Evolutionary conservation across 768 basidiomycete genomes (phyloP), one percentile per base, ranked within the genome.

Genomic region (Leccinellum albellum): DNA sequence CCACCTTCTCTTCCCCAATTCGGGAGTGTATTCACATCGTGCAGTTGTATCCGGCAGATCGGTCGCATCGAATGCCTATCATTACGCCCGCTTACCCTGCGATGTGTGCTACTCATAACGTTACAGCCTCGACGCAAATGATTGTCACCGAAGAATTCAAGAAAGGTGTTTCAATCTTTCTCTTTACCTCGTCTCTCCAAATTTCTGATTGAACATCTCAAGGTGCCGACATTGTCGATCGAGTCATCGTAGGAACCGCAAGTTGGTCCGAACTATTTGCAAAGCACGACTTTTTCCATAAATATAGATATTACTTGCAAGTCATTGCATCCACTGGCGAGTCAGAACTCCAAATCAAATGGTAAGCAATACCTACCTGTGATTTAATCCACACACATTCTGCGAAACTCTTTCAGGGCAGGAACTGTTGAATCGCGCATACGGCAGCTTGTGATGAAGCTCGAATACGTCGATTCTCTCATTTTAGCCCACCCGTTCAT

Each of bases 101-200:
- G 6, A 99, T 99, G 96, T 98, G 96, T 72, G 85, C 96, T 24
- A 99, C 97, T 17, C 97, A 99, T 76, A 99, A 98, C 66, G 95
- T 98, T 58, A 94, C 94, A 51, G 83, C 85, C 44, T 97, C 94
- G 9, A 98, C 96, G 5, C 93, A 97, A 74, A 87, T 89, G 80
- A 91, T 99, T 54, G 94, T 97, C 80, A 95, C 90, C 0, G 87
- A 92, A 63, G 97, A 99, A 67, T 94, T 98, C 72, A 90, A 93
- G 76, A 86, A 89, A 80, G 94, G 94, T 89, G 54, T 53, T 23
- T 52, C 26, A 4, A 52, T 3, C 51, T 40, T 10, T 10, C 26
- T 20, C 24, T 15, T 15, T 3, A n/a, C n/a, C 24, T 10, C 35
- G n/a, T 40, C 10, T 40, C 40, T 40, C n/a, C n/a, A 49, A 31